These are phyloP conservation scores for Neckera pumila DNA, from an alignment of 225 moss, liverwort and hornwort genomes.

Conservation along the genomic window DNA sequence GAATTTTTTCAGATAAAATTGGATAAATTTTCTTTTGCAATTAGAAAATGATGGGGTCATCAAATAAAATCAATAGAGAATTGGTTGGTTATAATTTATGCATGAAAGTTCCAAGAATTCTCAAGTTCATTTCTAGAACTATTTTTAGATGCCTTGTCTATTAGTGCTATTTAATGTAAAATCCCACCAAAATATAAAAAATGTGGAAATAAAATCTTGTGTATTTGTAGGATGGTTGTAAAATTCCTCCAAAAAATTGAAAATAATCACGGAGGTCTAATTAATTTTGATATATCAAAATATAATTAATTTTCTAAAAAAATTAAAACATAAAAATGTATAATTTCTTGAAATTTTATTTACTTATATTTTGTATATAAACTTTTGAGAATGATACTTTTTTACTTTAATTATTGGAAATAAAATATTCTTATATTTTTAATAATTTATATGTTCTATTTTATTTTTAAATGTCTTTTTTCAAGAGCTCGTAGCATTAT, in stretches of 20 bases:
- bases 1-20: background rate
- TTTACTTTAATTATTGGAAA: too few species aligned
- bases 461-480: background rate
- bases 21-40: background rate
- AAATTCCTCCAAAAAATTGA: background rate
- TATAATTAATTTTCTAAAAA: background rate
- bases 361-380: background rate
- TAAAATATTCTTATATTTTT: background rate
- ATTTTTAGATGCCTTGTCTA: background rate
- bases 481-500: background rate
- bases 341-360: background rate
- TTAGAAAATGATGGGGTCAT: background rate
- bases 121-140: background rate
- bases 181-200: background rate
- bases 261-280: background rate
- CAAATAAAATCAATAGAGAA: background rate
- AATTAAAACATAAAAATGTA: background rate
- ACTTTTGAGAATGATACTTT: background rate
- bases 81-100: background rate
- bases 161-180: background rate
- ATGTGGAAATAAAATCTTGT: background rate
- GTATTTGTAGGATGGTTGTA: background rate
- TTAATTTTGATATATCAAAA: background rate
- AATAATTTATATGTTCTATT: fast-evolving
- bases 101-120: background rate